These are phyloP conservation scores for Fusarium sp. DNA, from an alignment of 2,329 filamentous ascomycete genomes.

Conservation along the genomic window DNA sequence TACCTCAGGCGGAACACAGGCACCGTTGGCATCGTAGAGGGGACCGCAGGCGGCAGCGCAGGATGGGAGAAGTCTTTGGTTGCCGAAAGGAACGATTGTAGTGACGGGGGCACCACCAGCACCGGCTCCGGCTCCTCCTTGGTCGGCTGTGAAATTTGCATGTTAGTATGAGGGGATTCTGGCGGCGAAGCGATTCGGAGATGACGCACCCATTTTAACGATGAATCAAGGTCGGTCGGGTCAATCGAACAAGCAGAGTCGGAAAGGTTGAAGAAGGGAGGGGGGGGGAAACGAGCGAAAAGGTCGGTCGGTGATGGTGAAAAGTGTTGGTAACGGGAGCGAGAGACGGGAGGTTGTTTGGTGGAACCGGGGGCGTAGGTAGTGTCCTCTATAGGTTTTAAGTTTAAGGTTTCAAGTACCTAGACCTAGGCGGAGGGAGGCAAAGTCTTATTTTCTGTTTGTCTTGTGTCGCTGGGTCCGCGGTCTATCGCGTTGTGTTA, in stretches of 20 bases:
- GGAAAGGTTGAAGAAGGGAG: neutral
- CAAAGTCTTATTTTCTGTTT: neutral
- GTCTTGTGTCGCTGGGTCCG: neutral
- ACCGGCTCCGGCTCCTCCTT: slow-evolving; percentile 10
- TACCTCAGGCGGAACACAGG: slow-evolving; percentile 70
- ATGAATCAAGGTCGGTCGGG: slow-evolving; percentile 2
- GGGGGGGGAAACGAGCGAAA: slow-evolving; percentile 23
- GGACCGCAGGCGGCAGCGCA: slow-evolving; percentile 68
- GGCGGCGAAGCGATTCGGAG: slow-evolving; percentile 1
- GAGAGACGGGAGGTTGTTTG: slow-evolving; percentile 24
- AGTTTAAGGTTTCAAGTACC: neutral
- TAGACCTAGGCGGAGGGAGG: slow-evolving; percentile 10
- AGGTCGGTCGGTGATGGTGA: slow-evolving; percentile 8
- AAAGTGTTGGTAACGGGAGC: slow-evolving; percentile 7
- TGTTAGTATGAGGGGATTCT: slow-evolving; percentile 32
- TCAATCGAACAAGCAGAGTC: neutral
- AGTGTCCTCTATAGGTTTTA: slow-evolving; percentile 23
- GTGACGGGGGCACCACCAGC: slow-evolving; percentile 47
- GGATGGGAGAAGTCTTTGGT: slow-evolving; percentile 60
- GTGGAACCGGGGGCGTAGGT: slow-evolving; percentile 19
- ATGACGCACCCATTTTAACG: slow-evolving; percentile 52
- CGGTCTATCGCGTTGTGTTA: neutral
- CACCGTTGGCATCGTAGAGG: slow-evolving; percentile 75
- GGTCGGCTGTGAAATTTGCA: slow-evolving; percentile 13
- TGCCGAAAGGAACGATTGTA: slow-evolving; percentile 64